A percentile compares a stretch with the other conserved stretches of the same genome.
These are phyloP conservation scores for Diaporthe sp. DNA, from an alignment of 2,329 filamentous ascomycete genomes.

Conservation along the genomic window DNA sequence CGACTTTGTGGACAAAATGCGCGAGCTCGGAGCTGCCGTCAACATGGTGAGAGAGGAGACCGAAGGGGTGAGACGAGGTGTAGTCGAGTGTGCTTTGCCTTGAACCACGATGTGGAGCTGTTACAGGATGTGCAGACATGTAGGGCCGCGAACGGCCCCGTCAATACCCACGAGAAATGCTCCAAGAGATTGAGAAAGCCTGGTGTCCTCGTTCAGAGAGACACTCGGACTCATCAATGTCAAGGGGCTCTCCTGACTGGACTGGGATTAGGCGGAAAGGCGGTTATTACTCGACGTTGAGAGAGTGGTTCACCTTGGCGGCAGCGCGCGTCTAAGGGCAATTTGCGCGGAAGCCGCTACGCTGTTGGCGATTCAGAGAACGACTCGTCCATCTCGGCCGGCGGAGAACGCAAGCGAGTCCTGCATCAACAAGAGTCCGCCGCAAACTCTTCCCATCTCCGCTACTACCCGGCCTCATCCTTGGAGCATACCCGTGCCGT, in stretches of 20 bases:
- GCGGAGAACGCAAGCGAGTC: slow-evolving; percentile 15
- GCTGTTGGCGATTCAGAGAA: neutral
- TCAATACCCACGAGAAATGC: neutral
- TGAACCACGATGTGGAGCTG: slow-evolving; percentile 33
- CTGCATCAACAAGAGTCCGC: neutral
- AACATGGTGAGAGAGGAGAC: slow-evolving; percentile 68
- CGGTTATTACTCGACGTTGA: neutral
- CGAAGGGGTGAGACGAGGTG: slow-evolving; percentile 71
- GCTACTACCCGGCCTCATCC: slow-evolving; percentile 2
- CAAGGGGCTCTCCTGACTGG: neutral
- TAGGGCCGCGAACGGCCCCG: neutral
- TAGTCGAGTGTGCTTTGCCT: slow-evolving; percentile 64
- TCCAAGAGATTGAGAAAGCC: neutral
- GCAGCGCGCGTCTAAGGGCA: slow-evolving; percentile 16
- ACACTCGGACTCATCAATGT: neutral
- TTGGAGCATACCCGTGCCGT: slow-evolving; percentile 17
- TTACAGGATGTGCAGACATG: neutral
- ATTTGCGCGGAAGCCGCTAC: neutral
- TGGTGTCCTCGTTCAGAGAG: neutral
- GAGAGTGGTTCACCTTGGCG: neutral
- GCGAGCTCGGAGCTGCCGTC: slow-evolving; percentile 61
- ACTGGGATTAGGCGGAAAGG: neutral
- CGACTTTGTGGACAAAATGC: slow-evolving; percentile 73
- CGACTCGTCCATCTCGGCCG: slow-evolving; percentile 1
- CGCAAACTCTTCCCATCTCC: neutral